Conservation (phyloP, 78 protist genomes). For the Dictyostelium capitatum region DNA sequence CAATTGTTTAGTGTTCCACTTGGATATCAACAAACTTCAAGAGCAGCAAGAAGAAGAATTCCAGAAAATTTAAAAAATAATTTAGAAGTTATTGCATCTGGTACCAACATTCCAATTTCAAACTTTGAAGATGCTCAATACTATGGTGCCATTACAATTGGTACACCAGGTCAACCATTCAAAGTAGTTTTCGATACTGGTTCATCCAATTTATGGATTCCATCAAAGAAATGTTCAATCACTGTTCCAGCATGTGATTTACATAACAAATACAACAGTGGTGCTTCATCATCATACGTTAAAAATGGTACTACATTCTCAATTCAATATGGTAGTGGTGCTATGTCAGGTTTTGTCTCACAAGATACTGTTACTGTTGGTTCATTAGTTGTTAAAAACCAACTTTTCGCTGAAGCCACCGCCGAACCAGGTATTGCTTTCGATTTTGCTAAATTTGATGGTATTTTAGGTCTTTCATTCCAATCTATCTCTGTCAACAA, state of each 20-base stretch:
- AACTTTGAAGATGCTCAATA: slow-evolving; percentile 93
- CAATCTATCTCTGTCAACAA: slow-evolving; percentile 92
- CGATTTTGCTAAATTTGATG: slow-evolving; percentile 93
- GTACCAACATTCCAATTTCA: slow-evolving; percentile 61
- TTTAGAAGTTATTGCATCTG: not conserved
- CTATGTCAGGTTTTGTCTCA: slow-evolving; percentile 92
- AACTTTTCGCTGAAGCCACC: slow-evolving; percentile 96
- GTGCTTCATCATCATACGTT: slow-evolving; percentile 87
- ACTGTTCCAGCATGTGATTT: slow-evolving; percentile 85
- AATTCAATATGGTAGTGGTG: slow-evolving; percentile 97
- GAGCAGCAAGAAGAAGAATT: slow-evolving; percentile 52
- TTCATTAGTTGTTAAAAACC: slow-evolving; percentile 75
- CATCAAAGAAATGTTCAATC: slow-evolving; percentile 85
- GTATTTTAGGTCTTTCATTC: slow-evolving; percentile 97
- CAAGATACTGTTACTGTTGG: slow-evolving; percentile 91
- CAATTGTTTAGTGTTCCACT: too few relatives aligned
- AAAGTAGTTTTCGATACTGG: slow-evolving; percentile 98
- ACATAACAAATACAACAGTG: slow-evolving; percentile 92
- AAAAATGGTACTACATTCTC: slow-evolving; percentile 91
- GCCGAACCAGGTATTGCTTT: slow-evolving; percentile 95
- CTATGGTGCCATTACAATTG: slow-evolving; percentile 95
- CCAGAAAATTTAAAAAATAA: slow-evolving; percentile 44
- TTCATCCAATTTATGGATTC: slow-evolving; percentile 96
- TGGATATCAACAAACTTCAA: not conserved
- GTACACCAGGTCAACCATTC: slow-evolving; percentile 97